Evolutionary conservation across 2,329 filamentous ascomycete genomes (phyloP).

Genomic region (Aspergillus pseudoterreus): DNA sequence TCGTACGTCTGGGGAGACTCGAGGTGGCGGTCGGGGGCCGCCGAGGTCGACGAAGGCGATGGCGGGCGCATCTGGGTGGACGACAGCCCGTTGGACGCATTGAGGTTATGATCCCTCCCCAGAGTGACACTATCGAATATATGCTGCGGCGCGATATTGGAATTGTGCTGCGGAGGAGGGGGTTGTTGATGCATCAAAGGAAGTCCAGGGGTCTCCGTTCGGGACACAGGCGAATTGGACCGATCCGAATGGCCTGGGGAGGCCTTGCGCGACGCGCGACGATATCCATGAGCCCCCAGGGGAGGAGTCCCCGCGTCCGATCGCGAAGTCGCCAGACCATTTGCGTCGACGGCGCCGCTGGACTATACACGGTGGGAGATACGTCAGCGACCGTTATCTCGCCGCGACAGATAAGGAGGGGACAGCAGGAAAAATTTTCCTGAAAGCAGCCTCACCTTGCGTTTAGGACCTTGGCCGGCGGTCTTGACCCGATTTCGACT

Average conservation of each 20-base stretch:
- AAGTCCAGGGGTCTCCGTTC: slow-evolving; percentile 72
- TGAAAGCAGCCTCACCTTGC: slow-evolving; percentile 62
- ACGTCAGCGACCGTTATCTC: slow-evolving; percentile 23
- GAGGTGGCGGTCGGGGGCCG: slow-evolving; percentile 59
- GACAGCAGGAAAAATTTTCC: slow-evolving; percentile 21
- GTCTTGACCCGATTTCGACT: slow-evolving; percentile 98
- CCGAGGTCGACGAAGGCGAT: slow-evolving; percentile 57
- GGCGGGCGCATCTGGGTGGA: slow-evolving; percentile 52
- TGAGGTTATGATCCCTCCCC: slow-evolving; percentile 63
- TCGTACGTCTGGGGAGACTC: slow-evolving; percentile 76
- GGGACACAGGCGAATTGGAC: slow-evolving; percentile 73
- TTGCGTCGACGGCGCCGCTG: slow-evolving; percentile 43
- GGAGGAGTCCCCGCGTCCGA: slow-evolving; percentile 56
- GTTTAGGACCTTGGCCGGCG: slow-evolving; percentile 70
- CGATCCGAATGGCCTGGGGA: slow-evolving; percentile 70
- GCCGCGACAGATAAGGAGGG: not conserved
- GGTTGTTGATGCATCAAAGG: slow-evolving; percentile 42
- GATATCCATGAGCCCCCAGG: slow-evolving; percentile 55
- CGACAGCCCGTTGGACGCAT: slow-evolving; percentile 48
- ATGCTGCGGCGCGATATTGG: slow-evolving; percentile 68
- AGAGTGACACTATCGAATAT: slow-evolving; percentile 71
- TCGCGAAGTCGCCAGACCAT: slow-evolving; percentile 57
- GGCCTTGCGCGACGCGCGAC: slow-evolving; percentile 67
- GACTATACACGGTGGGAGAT: slow-evolving; percentile 31
- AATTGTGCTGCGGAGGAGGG: slow-evolving; percentile 58